These are phyloP conservation scores for Dinochytrium kinnereticum DNA, from an alignment of 371 early-diverging fungal genomes.

Conservation along the genomic window DNA sequence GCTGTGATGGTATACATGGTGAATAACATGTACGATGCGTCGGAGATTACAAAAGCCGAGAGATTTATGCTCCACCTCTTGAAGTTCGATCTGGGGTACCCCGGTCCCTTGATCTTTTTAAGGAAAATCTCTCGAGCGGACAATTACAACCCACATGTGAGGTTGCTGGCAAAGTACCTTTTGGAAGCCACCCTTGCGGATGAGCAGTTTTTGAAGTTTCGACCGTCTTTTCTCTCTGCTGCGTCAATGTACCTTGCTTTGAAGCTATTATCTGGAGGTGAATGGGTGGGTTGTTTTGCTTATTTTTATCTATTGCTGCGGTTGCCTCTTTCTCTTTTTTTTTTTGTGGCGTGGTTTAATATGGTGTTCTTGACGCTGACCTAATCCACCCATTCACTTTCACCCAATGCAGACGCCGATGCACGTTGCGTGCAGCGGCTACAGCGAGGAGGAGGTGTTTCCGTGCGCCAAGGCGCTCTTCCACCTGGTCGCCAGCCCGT, in stretches of 20 bases:
- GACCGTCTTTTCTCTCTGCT: constrained; percentile 82
- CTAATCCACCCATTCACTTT: not conserved
- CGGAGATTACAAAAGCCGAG: constrained; percentile 85
- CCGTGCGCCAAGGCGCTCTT: constrained; percentile 53
- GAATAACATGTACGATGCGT: constrained; percentile 70
- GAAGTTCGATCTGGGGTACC: constrained; percentile 76
- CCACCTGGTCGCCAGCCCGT: not conserved
- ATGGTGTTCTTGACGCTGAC: too few species aligned
- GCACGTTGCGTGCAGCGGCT: constrained; percentile 50
- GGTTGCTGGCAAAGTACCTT: constrained; percentile 90
- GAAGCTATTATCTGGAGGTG: constrained; percentile 69
- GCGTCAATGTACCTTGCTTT: constrained; percentile 83
- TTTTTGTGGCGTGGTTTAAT: too few species aligned
- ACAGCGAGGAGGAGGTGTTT: constrained; percentile 64
- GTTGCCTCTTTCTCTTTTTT: too few species aligned
- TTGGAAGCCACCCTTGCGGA: constrained; percentile 91
- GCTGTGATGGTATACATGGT: constrained; percentile 76
- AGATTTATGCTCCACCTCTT: constrained; percentile 79
- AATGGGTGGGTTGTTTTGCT: constrained; percentile 65
- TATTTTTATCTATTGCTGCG: not conserved
- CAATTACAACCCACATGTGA: constrained; percentile 70
- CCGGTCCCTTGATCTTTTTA: constrained; percentile 85
- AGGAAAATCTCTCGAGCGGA: constrained; percentile 82
- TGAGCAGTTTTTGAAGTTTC: constrained; percentile 70
- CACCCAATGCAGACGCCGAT: constrained; percentile 9